Evolutionary conservation across 2,329 filamentous ascomycete species (phyloP), one percentile per base, ranked within the genome.

Genomic region (Diplodia corticola): DNA sequence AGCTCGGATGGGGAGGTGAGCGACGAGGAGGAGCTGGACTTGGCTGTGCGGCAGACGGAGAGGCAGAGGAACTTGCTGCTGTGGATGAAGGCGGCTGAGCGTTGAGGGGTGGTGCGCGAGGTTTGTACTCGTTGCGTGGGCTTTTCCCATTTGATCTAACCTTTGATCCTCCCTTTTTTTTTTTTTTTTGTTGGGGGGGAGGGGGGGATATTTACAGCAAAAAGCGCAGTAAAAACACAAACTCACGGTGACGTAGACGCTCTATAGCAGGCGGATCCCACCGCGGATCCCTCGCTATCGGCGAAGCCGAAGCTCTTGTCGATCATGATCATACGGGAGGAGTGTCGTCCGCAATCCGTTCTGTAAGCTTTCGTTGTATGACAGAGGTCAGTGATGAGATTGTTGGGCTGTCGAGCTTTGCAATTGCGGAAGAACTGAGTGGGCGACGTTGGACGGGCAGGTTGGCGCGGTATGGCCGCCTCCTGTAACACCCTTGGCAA

Each of bases 271-370:
- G 35, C 35, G 15, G 35, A 13, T 10, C 35, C 35, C 3, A 37
- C 50, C 7, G 63, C 54, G 15, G 33, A 54, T 10, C 69, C 69
- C 28, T 68, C 68, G 35, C 69, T 71, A 9, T 72, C 72, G 4
- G 69, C 72, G 46, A 75, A 75, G 57, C 74, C 71, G 15, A 71
- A 71, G 10, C 66, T 63, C 64, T 72, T 68, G 35, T 64, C 69
- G 50, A 73, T 70, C 17, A 73, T 51, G 28, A 73, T 71, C 4
- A 69, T 68, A 12, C 72, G n/a, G n/a, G 70, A 9, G 69, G 65
- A 1, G 51, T 66, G 28, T 71, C 70, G 28, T 73, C 71, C 5
- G 69, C 63, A 0, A 73, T 70, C 46, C 69, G 69, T 37, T 68
- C 65, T 5, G 69, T 71, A n/a, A 73, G 70, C n/a, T 28, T 59